phyloP scores from a whole-genome alignment of 1,284 basidiomycete genomes.

The Sporisorium sorghi region DNA sequence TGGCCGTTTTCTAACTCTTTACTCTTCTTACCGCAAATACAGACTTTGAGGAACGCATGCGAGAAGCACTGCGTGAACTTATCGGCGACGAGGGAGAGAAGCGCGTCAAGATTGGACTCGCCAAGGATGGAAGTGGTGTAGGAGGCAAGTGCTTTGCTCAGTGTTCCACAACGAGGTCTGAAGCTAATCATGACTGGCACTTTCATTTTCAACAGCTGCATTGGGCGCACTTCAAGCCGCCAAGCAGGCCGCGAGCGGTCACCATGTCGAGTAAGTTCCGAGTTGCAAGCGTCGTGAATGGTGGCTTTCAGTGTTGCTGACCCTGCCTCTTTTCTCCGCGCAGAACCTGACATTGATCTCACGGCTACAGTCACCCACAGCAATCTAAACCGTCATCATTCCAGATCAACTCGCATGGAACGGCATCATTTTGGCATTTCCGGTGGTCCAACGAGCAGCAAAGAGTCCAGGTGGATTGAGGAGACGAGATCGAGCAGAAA shows the following conservation, averaged over 20 bases:
- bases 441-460: neutral
- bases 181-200: neutral
- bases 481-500: constrained; percentile 3
- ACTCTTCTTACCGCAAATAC: constrained; percentile 74
- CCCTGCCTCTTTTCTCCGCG: neutral
- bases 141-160: constrained; percentile 71
- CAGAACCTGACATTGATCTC: constrained; percentile 7
- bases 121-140: constrained; percentile 96
- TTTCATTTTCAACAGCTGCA: constrained; percentile 26
- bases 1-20: neutral
- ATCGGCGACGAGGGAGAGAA: constrained; percentile 84
- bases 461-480: neutral
- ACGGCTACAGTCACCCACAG: neutral
- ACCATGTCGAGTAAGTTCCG: constrained; percentile 48
- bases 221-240: constrained; percentile 56
- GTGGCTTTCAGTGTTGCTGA: neutral
- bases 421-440: neutral
- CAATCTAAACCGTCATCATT: neutral
- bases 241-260: constrained; percentile 56
- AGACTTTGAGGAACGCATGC: constrained; percentile 79
- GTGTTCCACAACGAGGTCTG: too few relatives aligned
- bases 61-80: constrained; percentile 79
- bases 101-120: constrained; percentile 85
- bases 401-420: neutral
- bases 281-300: neutral